A percentile compares a stretch with the other conserved stretches of the same genome.
Evolutionary conservation across 768 basidiomycete species (phyloP).

Genomic region (Antrodiella citrinella): DNA sequence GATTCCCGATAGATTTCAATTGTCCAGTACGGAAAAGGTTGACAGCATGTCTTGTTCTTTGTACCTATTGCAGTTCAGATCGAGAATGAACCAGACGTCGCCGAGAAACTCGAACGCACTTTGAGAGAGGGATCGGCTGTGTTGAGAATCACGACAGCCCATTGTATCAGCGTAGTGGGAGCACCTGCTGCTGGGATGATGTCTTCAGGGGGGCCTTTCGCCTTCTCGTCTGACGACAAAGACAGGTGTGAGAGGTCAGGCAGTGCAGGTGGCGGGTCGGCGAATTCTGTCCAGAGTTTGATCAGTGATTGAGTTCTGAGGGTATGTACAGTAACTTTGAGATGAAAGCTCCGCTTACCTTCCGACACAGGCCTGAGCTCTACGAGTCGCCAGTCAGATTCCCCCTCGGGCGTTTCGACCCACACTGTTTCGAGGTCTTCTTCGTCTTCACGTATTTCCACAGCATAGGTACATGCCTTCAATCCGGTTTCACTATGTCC

Average conservation of each 20-base stretch:
- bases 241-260: conserved; percentile 18
- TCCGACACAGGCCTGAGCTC: conserved; percentile 68
- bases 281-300: conserved; percentile 43
- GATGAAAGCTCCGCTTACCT: too few relatives aligned
- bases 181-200: conserved; percentile 40
- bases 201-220: background rate
- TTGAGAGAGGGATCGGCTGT: conserved; percentile 64
- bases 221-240: conserved; percentile 5
- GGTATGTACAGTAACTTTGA: too few relatives aligned
- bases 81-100: background rate
- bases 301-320: too few relatives aligned
- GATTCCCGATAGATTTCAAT: conserved; percentile 56
- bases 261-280: conserved; percentile 48
- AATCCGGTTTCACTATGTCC: conserved; percentile 67
- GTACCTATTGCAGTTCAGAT: conserved; percentile 45
- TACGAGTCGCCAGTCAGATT: conserved; percentile 53
- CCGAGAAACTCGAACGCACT: conserved; percentile 22
- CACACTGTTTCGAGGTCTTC: conserved; percentile 42
- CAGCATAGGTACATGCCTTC: conserved; percentile 56
- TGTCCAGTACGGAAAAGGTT: conserved; percentile 62
- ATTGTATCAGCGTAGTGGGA: conserved; percentile 67
- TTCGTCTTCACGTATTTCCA: conserved; percentile 35
- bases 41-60: conserved; percentile 64
- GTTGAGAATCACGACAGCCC: conserved; percentile 72
- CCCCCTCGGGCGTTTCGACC: conserved; percentile 49